A percentile compares a stretch with the other conserved stretches of the same genome.
phyloP scores from a whole-genome alignment of 257 asterid genomes.

The Cynanchum wilfordii region DNA sequence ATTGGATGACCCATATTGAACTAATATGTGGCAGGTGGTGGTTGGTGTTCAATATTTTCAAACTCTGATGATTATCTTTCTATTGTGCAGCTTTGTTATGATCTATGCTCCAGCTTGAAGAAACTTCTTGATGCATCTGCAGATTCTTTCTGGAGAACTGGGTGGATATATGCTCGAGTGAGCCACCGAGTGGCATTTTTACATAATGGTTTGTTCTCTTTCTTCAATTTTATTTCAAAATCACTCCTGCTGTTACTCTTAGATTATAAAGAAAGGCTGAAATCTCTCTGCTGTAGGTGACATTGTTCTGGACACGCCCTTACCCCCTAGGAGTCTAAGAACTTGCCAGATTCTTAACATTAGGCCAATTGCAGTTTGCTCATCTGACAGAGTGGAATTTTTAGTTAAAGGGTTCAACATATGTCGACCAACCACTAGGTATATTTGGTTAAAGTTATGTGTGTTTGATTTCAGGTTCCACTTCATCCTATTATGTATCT shows the following conservation, averaged over 20 bases:
- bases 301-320: conserved; percentile 61
- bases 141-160: conserved; percentile 78
- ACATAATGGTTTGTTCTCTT: conserved; percentile 52
- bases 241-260: background rate
- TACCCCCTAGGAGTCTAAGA: conserved; percentile 36
- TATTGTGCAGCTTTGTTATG: conserved; percentile 57
- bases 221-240: conserved; percentile 15
- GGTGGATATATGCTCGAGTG: conserved; percentile 82
- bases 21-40: background rate
- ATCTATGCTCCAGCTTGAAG: conserved; percentile 61
- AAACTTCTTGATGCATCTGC: conserved; percentile 65
- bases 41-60: background rate
- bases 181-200: conserved; percentile 59
- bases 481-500: background rate
- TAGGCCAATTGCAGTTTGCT: conserved; percentile 79
- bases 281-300: conserved; percentile 50
- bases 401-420: conserved; percentile 67
- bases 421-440: conserved; percentile 71
- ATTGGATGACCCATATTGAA: background rate
- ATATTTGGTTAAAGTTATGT: conserved; percentile 15
- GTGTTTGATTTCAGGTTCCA: conserved; percentile 2
- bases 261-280: conserved; percentile 20
- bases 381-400: conserved; percentile 61
- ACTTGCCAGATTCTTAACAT: conserved; percentile 62
- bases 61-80: conserved; percentile 11